Percentiles rank a stretch among this genome's conserved stretches.
Conservation (phyloP, 2,329 filamentous ascomycete species). For the Arthrobotrys conoides region DNA sequence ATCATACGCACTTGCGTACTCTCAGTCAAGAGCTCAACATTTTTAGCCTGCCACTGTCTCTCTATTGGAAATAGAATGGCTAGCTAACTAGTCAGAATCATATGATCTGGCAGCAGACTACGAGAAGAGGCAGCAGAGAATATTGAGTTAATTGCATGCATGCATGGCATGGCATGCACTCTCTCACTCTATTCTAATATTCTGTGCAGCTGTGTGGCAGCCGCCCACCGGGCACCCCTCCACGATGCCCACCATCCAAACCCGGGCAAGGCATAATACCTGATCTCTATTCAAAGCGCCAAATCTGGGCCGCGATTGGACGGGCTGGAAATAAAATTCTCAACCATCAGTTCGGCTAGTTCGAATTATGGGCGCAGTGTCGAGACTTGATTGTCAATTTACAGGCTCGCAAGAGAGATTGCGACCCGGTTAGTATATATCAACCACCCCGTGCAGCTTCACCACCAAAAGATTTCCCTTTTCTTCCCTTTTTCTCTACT, state of each 20-base stretch:
- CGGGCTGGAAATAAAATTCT: conserved; percentile 60
- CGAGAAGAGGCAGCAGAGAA: background rate
- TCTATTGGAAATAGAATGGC: background rate
- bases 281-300: conserved; percentile 51
- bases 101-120: background rate
- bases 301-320: conserved; percentile 56
- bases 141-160: background rate
- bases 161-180: background rate
- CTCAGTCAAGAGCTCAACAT: conserved; percentile 22
- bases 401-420: conserved; percentile 57
- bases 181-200: background rate
- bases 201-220: conserved; percentile 48
- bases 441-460: conserved; percentile 52
- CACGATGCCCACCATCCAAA: conserved; percentile 50
- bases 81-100: conserved; percentile 8
- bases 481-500: conserved; percentile 25
- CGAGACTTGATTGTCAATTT: conserved; percentile 30
- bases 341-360: conserved; percentile 52
- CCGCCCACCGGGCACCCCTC: conserved; percentile 52
- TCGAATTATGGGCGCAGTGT: conserved; percentile 39
- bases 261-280: conserved; percentile 57
- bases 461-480: conserved; percentile 24
- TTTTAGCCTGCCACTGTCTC: background rate
- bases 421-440: conserved; percentile 54
- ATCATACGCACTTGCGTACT: background rate